Evolutionary conservation across 1,284 basidiomycete species (phyloP).

Genomic region (Abortiporus biennis): DNA sequence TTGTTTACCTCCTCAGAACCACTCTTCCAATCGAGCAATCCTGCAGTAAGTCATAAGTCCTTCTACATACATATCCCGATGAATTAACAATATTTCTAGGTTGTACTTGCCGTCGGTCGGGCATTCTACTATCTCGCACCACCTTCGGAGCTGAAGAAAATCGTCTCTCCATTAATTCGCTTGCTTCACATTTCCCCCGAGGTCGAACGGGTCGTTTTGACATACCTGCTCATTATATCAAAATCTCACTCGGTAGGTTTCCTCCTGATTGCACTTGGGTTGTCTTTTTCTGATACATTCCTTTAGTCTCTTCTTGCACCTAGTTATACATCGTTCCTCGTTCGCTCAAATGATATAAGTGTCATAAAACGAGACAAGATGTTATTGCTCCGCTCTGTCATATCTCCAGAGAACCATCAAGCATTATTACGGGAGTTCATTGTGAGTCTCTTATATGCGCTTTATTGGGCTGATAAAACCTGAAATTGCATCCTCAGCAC

Average conservation of each 20-base stretch:
- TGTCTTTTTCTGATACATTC: constrained; percentile 1
- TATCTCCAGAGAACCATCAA: constrained; percentile 62
- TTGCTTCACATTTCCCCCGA: constrained; percentile 61
- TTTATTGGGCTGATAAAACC: not conserved
- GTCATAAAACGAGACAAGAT: constrained; percentile 73
- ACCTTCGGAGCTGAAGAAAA: constrained; percentile 44
- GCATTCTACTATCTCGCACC: constrained; percentile 73
- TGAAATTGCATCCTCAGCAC: constrained; percentile 40
- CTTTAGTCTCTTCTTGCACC: constrained; percentile 40
- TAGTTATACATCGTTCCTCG: constrained; percentile 60
- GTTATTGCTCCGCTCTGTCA: constrained; percentile 58
- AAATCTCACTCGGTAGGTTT: constrained; percentile 54
- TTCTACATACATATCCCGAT: constrained; percentile 5
- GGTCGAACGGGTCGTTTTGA: constrained; percentile 67
- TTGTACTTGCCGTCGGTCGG: constrained; percentile 68
- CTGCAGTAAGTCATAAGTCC: constrained; percentile 55
- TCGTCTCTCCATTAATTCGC: constrained; percentile 64
- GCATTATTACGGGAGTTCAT: constrained; percentile 76
- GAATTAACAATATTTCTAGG: constrained; percentile 33
- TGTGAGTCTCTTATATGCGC: constrained; percentile 35
- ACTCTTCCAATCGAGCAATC: constrained; percentile 79
- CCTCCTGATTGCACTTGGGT: not conserved
- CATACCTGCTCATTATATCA: constrained; percentile 63
- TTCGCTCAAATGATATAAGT: constrained; percentile 60
- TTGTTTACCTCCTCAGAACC: constrained; percentile 71